Evolutionary conservation across 441 rosid species (phyloP), one percentile per base, ranked within the genome.

Genomic region (Brassica balearica): DNA sequence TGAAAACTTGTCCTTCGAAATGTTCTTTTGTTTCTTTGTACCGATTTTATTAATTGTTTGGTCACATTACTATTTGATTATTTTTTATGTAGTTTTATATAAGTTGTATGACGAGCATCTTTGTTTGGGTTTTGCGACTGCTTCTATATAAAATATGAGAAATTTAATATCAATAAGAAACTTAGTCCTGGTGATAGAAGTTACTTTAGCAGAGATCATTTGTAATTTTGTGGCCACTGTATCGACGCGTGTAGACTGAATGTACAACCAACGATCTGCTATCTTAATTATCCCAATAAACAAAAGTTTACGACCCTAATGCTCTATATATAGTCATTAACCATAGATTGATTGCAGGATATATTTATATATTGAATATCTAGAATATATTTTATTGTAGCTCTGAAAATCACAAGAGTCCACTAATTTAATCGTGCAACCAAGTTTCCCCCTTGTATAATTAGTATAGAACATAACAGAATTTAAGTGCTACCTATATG

Each of bases 401-500:
- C 14, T 8, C 23, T 46, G 2, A 29, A 22, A n/a, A n/a, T 38
- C 55, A 56, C 8, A 34, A 56, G 12, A 32, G 12, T 51, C 19
- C 53, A 48, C 8, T 53, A 27, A 8, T n/a, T 27, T 29, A 69
- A 34, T 53, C 71, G 41, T 74, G 65, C 77, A n/a, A 34, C 65
- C 56, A 65, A 53, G 25, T 58, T 5, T 29, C 34, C 34, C 34
- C 34, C 34, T 29, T 29, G 34, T 29, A 29, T 29, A 29, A 29
- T 29, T 4, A 29, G 34, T 29, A 29, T 29, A 29, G 5, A 29
- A 29, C 34, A 29, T 29, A 29, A 29, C 34, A 29, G 5, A 29
- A 29, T 29, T 29, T 29, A 5, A 29, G 34, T 29, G 34, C 34
- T 5, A 5, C 34, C 7, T 29, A 29, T 29, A 29, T 29, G 34